Percentiles rank a stretch among this genome's conserved stretches.
Conservation (phyloP, 129 eudicot species). For the Flaveria linearis region DNA sequence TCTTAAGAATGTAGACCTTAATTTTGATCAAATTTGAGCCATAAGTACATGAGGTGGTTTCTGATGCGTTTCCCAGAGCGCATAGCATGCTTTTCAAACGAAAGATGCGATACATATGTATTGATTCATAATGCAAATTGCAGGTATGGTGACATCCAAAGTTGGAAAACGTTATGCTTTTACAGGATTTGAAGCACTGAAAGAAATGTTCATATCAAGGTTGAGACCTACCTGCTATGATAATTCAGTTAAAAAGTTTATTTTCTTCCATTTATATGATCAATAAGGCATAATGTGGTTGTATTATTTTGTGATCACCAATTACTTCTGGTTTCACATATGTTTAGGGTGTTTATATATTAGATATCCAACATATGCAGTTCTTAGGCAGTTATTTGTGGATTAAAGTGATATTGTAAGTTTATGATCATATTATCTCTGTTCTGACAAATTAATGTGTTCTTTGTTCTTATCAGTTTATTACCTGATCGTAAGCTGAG, state of each 20-base stretch:
- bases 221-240: slow-evolving; percentile 2
- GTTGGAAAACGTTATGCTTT: slow-evolving; percentile 99
- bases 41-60: too few species aligned
- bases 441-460: slow-evolving; percentile 9
- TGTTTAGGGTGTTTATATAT: slow-evolving; percentile 13
- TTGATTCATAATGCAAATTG: slow-evolving; percentile 23
- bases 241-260: background rate
- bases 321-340: background rate
- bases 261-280: background rate
- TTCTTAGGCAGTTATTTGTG: background rate
- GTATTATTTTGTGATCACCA: slow-evolving; percentile 10
- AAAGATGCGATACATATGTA: too few species aligned
- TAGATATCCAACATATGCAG: slow-evolving; percentile 1
- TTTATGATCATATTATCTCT: background rate
- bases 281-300: background rate
- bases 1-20: too few species aligned
- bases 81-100: too few species aligned
- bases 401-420: background rate
- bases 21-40: too few species aligned
- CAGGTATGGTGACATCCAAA: slow-evolving; percentile 97
- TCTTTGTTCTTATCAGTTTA: slow-evolving; percentile 48
- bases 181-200: slow-evolving; percentile 86
- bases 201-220: slow-evolving; percentile 87
- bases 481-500: slow-evolving; percentile 93
- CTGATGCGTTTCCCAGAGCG: too few species aligned